Evolutionary conservation across 805 yeast genomes (phyloP).

Genomic region (Yarrowia sp.): DNA sequence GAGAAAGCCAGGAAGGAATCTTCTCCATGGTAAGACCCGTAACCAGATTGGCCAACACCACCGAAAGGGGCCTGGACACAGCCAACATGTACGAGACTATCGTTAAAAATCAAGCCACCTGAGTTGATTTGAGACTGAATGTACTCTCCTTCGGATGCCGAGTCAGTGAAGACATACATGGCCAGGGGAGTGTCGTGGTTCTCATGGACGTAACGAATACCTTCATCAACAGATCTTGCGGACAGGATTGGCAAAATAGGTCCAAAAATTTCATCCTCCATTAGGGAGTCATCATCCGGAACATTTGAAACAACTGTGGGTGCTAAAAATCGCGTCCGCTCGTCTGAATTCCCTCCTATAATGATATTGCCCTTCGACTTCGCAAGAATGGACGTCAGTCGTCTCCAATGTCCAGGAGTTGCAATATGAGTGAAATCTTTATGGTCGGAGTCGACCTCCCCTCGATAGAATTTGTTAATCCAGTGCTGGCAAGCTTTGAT

Average conservation of each 20-base stretch:
- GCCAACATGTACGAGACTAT: constrained; percentile 65
- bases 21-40: constrained; percentile 76
- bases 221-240: constrained; percentile 40
- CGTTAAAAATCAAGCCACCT: constrained; percentile 69
- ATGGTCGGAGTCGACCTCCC: not conserved
- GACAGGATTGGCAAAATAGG: constrained; percentile 74
- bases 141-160: constrained; percentile 46
- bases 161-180: constrained; percentile 58
- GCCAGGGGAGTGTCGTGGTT: constrained; percentile 76
- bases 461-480: constrained; percentile 43
- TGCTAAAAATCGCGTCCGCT: constrained; percentile 48
- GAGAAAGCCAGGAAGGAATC: constrained; percentile 64
- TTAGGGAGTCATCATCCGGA: constrained; percentile 59
- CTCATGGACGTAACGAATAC: constrained; percentile 38
- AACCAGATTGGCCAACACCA: constrained; percentile 80
- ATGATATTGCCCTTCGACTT: constrained; percentile 20
- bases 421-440: constrained; percentile 58
- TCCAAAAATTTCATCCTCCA: constrained; percentile 76
- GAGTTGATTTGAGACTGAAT: constrained; percentile 58
- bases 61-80: constrained; percentile 77
- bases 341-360: constrained; percentile 35
- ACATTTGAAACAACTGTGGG: constrained; percentile 70
- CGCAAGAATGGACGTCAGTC: constrained; percentile 44
- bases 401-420: constrained; percentile 50
- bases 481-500: constrained; percentile 43